Percentiles rank a stretch among this genome's conserved stretches.
phyloP scores from a whole-genome alignment of 2,329 filamentous ascomycete genomes.

The Fusarium albidum region DNA sequence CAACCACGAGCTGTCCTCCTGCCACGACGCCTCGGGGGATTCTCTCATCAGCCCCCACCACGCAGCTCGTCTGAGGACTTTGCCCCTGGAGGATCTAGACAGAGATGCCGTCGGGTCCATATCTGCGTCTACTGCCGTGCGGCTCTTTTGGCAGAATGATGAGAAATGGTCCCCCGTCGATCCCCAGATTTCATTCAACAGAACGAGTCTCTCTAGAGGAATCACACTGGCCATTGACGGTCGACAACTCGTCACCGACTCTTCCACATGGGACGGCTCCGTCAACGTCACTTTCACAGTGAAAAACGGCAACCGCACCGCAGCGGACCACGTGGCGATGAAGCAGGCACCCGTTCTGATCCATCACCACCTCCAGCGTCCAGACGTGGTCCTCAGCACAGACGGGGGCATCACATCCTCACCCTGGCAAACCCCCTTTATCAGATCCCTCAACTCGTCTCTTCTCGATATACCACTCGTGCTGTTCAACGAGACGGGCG shows the following conservation, averaged over 20 bases:
- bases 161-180: constrained; percentile 40
- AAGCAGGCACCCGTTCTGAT: constrained; percentile 49
- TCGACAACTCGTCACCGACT: constrained; percentile 39
- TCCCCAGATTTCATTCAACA: constrained; percentile 40
- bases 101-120: constrained; percentile 28
- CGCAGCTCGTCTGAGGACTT: constrained; percentile 39
- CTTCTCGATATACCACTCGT: constrained; percentile 26
- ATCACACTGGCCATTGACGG: constrained; percentile 48
- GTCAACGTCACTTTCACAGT: constrained; percentile 43
- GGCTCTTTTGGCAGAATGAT: constrained; percentile 39
- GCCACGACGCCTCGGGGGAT: constrained; percentile 49
- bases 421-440: constrained; percentile 28
- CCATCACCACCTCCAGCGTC: constrained; percentile 47
- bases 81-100: too few species aligned
- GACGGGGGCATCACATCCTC: constrained; percentile 2
- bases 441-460: constrained; percentile 22
- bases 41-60: constrained; percentile 41
- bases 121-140: constrained; percentile 32
- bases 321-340: constrained; percentile 42
- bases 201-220: constrained; percentile 39
- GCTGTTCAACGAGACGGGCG: constrained; percentile 35
- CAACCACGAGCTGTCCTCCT: constrained; percentile 39
- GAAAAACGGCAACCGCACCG: constrained; percentile 20
- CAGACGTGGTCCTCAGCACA: constrained; percentile 39
- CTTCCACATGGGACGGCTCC: constrained; percentile 40